These are phyloP conservation scores for Ceratobasidium theobromae DNA, from an alignment of 1,284 basidiomycete genomes.

Conservation along the genomic window DNA sequence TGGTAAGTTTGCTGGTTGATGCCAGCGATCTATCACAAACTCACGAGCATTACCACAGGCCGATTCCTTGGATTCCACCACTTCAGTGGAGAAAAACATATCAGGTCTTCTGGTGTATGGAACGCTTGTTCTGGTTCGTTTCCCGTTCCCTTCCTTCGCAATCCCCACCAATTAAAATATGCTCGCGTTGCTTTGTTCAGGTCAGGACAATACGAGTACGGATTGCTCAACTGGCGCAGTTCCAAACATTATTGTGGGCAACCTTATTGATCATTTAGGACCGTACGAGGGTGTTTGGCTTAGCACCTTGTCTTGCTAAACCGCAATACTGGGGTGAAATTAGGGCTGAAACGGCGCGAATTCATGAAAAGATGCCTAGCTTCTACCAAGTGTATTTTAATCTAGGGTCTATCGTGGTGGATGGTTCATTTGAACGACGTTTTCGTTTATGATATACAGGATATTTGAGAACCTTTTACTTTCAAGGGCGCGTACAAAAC, in stretches of 20 bases:
- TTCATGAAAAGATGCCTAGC: no score
- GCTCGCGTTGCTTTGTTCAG: neutral
- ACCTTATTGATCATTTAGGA: constrained; percentile 34
- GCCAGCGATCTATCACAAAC: no score
- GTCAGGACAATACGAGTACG: constrained; percentile 29
- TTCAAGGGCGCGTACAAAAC: no score
- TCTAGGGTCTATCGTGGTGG: no score
- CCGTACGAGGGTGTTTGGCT: constrained; percentile 30
- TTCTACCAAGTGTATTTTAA: no score
- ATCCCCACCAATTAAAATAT: neutral
- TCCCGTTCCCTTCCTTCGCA: neutral
- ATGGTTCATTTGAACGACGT: no score
- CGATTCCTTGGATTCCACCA: constrained; percentile 29
- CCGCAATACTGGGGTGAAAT: neutral
- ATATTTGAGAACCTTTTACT: no score
- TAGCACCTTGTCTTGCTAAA: constrained; percentile 31
- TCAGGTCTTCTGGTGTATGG: constrained; percentile 11
- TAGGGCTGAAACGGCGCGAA: no score
- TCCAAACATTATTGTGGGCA: constrained; percentile 19
- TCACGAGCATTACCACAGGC: neutral
- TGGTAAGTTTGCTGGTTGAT: no score
- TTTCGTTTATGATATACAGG: no score
- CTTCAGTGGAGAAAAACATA: constrained; percentile 29
- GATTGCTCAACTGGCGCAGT: constrained; percentile 29
- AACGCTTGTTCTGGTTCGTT: constrained; percentile 17